A percentile compares a stretch with the other conserved stretches of the same genome.
phyloP scores from a whole-genome alignment of 176 grass and related monocot species.

The Triticum monococcum region DNA sequence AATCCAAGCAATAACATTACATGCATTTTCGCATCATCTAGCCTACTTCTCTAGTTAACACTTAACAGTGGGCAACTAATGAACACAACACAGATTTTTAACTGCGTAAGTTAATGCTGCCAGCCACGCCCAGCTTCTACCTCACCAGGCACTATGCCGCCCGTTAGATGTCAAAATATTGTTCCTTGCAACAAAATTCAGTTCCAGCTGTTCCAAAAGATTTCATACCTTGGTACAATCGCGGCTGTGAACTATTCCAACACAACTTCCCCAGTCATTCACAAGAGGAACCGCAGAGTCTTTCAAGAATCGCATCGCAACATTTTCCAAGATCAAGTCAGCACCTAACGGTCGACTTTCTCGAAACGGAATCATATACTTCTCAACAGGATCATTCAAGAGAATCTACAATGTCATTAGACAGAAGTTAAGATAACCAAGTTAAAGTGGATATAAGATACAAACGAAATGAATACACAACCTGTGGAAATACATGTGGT shows the following conservation, averaged over 20 bases:
- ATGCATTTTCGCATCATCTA: not conserved
- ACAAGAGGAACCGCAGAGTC: conserved; percentile 64
- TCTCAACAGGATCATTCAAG: conserved; percentile 85
- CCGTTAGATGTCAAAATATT: conserved; percentile 6
- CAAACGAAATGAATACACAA: not conserved
- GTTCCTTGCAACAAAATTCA: not conserved
- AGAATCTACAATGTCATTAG: conserved; percentile 49
- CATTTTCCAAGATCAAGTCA: conserved; percentile 53
- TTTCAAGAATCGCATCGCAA: conserved; percentile 68
- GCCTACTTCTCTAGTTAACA: too few relatives aligned
- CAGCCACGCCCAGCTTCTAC: not conserved
- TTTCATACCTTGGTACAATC: conserved; percentile 74
- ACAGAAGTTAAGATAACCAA: conserved; percentile 18
- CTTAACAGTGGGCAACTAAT: not conserved
- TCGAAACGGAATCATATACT: conserved; percentile 87
- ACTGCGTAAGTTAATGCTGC: not conserved
- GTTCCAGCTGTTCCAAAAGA: not conserved
- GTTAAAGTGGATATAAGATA: conserved; percentile 11
- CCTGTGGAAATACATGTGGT: conserved; percentile 71
- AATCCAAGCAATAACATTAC: not conserved
- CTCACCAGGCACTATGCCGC: too few relatives aligned
- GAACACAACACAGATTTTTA: not conserved
- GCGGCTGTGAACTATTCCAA: conserved; percentile 70
- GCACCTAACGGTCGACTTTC: conserved; percentile 59
- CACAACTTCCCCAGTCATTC: conserved; percentile 86